Evolutionary conservation across 2,329 filamentous ascomycete species (phyloP).

Genomic region (Purpureocillium takamizusanense): DNA sequence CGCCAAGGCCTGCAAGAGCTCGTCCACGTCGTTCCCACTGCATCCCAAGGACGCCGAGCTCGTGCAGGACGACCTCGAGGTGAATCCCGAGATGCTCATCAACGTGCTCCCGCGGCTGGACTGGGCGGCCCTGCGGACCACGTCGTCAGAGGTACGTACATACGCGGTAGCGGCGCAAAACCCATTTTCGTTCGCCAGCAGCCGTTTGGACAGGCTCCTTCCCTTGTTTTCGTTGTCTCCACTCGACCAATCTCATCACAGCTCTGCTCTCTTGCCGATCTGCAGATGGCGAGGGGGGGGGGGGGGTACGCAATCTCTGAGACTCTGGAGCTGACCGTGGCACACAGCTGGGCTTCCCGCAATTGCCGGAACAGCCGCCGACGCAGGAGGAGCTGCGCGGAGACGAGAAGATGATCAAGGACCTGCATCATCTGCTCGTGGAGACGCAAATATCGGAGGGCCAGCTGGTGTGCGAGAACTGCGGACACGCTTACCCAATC

Average conservation of each 20-base stretch:
- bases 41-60: slow-evolving; percentile 90
- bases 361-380: slow-evolving; percentile 57
- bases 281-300: too few relatives aligned
- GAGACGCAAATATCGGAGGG: slow-evolving; percentile 88
- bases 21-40: slow-evolving; percentile 72
- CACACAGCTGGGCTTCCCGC: slow-evolving; percentile 66
- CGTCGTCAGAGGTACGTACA: slow-evolving; percentile 70
- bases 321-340: slow-evolving; percentile 4
- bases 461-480: slow-evolving; percentile 82
- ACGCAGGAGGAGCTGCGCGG: slow-evolving; percentile 50
- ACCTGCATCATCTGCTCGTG: slow-evolving; percentile 73
- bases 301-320: too few relatives aligned
- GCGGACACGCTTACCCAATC: slow-evolving; percentile 87
- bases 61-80: slow-evolving; percentile 73
- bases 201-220: too few relatives aligned
- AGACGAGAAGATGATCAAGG: slow-evolving; percentile 62
- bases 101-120: slow-evolving; percentile 84
- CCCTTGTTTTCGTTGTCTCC: too few relatives aligned
- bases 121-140: slow-evolving; percentile 71
- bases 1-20: slow-evolving; percentile 85
- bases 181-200: too few relatives aligned
- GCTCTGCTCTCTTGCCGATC: too few relatives aligned
- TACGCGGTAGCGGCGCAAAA: too few relatives aligned
- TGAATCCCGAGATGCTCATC: slow-evolving; percentile 70
- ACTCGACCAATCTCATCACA: too few relatives aligned